Percentiles rank a stretch among this genome's conserved stretches.
These are phyloP conservation scores for Fusarium tupiense DNA, from an alignment of 2,329 filamentous ascomycete species.

Conservation along the genomic window DNA sequence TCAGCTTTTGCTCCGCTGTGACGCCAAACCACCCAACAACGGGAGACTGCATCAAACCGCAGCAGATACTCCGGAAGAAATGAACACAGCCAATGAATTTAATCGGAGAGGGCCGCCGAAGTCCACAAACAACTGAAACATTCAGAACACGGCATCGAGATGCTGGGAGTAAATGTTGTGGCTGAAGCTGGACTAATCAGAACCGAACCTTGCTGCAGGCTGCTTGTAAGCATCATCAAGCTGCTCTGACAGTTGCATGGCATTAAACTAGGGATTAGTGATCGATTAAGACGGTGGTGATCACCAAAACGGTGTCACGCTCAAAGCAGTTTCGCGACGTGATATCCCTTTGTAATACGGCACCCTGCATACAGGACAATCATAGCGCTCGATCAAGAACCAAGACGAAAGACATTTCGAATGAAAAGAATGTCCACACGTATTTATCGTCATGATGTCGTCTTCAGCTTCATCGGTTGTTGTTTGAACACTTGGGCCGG, in stretches of 20 bases:
- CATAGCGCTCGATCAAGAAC: conserved; percentile 50
- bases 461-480: conserved; percentile 3
- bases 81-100: background rate
- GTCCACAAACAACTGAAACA: conserved; percentile 2
- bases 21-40: conserved; percentile 15
- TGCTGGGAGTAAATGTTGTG: background rate
- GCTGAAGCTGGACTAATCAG: conserved; percentile 1
- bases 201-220: background rate
- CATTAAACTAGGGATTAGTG: conserved; percentile 14
- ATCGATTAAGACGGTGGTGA: background rate
- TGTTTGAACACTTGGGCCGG: background rate
- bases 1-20: conserved; percentile 26
- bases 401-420: conserved; percentile 52
- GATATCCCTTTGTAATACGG: conserved; percentile 44
- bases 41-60: background rate
- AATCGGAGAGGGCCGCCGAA: background rate
- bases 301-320: conserved; percentile 38
- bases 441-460: conserved; percentile 50
- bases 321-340: conserved; percentile 19
- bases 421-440: conserved; percentile 53
- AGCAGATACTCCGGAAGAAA: conserved; percentile 1
- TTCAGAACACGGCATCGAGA: conserved; percentile 5
- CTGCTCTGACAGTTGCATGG: background rate
- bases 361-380: conserved; percentile 53
- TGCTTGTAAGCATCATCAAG: conserved; percentile 7